Evolutionary conservation across 2,329 filamentous ascomycete genomes (phyloP).

Genomic region (Xylaria sp.): DNA sequence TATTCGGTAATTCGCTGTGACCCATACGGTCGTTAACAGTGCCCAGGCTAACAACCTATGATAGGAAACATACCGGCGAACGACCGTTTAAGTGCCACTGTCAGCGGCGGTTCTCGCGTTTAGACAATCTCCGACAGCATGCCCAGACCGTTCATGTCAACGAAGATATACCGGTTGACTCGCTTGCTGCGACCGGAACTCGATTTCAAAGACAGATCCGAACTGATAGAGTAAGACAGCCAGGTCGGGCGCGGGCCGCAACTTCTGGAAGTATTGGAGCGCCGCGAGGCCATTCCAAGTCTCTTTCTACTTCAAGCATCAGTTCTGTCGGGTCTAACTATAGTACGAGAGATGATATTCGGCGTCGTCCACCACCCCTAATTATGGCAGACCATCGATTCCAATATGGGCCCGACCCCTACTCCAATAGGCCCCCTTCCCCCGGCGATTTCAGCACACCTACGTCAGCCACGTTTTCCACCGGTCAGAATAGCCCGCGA

Average conservation of each 20-base stretch:
- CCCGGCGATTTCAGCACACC: constrained; percentile 83
- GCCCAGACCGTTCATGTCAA: constrained; percentile 98
- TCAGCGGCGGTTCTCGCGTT: constrained; percentile 87
- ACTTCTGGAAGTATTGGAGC: constrained; percentile 80
- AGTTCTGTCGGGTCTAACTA: constrained; percentile 74
- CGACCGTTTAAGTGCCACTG: constrained; percentile 97
- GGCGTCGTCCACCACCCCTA: constrained; percentile 80
- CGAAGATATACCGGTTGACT: constrained; percentile 94
- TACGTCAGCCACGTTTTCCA: constrained; percentile 84
- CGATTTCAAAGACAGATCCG: constrained; percentile 92
- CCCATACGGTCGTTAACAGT: neutral
- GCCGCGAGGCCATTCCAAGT: constrained; percentile 83
- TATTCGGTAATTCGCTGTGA: constrained; percentile 74
- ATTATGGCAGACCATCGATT: constrained; percentile 82
- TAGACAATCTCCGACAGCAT: constrained; percentile 96
- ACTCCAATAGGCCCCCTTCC: constrained; percentile 73
- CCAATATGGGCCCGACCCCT: constrained; percentile 69
- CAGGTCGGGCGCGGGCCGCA: constrained; percentile 78
- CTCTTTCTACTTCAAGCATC: constrained; percentile 87
- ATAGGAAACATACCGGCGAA: constrained; percentile 95
- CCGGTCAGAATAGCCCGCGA: constrained; percentile 78
- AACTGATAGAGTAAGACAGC: constrained; percentile 82
- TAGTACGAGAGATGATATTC: constrained; percentile 71
- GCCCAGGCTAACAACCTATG: constrained; percentile 42
- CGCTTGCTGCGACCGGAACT: constrained; percentile 89